Conservation (phyloP, 164 flowering plant genomes). For the Protea cynaroides region DNA sequence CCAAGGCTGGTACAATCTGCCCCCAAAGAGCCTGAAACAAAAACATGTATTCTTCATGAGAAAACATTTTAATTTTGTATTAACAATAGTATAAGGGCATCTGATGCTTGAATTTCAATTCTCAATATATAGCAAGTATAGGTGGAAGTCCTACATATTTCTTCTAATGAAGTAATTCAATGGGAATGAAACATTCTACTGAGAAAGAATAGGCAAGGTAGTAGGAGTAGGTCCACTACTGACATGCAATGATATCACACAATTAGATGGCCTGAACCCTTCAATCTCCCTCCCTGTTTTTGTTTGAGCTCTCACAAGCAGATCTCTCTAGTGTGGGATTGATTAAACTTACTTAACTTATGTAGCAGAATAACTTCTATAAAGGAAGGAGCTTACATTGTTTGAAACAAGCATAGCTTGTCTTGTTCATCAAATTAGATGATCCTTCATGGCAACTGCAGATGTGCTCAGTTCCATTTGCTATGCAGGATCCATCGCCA, state of each 20-base stretch:
- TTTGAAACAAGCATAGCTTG: conserved; percentile 24
- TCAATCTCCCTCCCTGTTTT: too few relatives aligned
- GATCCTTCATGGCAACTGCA: conserved; percentile 41
- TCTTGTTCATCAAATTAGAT: conserved; percentile 16
- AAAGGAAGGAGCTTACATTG: conserved; percentile 24
- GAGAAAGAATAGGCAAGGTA: not conserved
- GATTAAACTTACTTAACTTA: too few relatives aligned
- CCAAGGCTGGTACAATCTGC: not conserved
- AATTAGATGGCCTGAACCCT: too few relatives aligned
- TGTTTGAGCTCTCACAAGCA: too few relatives aligned
- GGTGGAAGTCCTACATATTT: not conserved
- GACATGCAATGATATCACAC: not conserved
- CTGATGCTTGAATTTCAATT: not conserved
- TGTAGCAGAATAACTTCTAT: too few relatives aligned
- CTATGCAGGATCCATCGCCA: conserved; percentile 36
- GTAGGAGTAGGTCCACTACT: not conserved
- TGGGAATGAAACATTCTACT: not conserved
- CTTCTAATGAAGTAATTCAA: not conserved
- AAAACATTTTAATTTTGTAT: not conserved
- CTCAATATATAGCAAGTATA: not conserved
- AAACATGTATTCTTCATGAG: not conserved
- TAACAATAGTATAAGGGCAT: not conserved
- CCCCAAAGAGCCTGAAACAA: not conserved
- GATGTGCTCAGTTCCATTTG: conserved; percentile 15
- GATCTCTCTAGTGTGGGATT: too few relatives aligned